phyloP scores from a whole-genome alignment of 257 asterid genomes.

The Scutellaria barbata region DNA sequence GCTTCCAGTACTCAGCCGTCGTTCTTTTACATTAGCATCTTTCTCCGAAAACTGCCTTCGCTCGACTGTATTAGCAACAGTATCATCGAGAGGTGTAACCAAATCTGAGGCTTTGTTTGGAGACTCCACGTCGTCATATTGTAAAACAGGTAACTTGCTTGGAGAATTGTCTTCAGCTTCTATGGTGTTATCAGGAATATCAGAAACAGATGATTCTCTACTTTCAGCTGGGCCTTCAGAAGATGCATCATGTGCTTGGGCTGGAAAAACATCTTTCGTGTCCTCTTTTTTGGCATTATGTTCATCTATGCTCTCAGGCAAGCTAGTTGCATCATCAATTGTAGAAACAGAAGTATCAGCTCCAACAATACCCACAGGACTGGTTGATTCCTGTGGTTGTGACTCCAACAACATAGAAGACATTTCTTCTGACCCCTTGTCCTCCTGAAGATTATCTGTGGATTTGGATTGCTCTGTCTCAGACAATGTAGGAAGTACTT shows the following conservation, averaged over 20 bases:
- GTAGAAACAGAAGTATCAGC: conserved; percentile 37
- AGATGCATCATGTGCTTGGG: conserved; percentile 47
- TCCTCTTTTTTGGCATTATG: conserved; percentile 45
- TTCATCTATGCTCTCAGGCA: conserved; percentile 46
- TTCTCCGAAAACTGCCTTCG: conserved; percentile 40
- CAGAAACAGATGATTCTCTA: conserved; percentile 50
- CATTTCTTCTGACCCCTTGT: conserved; percentile 40
- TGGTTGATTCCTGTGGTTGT: conserved; percentile 46
- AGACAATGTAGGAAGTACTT: conserved; percentile 40
- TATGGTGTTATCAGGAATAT: conserved; percentile 47
- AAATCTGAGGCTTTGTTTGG: conserved; percentile 45
- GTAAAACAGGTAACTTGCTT: conserved; percentile 44
- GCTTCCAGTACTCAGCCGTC: conserved; percentile 45
- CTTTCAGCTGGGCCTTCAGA: conserved; percentile 44
- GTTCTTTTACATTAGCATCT: conserved; percentile 49
- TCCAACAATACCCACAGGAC: conserved; percentile 44
- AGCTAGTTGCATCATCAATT: conserved; percentile 41
- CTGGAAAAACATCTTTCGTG: conserved; percentile 45
- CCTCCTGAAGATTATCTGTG: conserved; percentile 37
- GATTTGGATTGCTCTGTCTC: conserved; percentile 46
- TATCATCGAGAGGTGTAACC: conserved; percentile 46
- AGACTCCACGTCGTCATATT: conserved; percentile 44
- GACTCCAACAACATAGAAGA: conserved; percentile 44
- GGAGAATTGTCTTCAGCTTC: conserved; percentile 50
- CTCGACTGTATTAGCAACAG: conserved; percentile 44